Evolutionary conservation across 202 grass and related monocot genomes (phyloP).

Genomic region (Tripidium arundinaceum): DNA sequence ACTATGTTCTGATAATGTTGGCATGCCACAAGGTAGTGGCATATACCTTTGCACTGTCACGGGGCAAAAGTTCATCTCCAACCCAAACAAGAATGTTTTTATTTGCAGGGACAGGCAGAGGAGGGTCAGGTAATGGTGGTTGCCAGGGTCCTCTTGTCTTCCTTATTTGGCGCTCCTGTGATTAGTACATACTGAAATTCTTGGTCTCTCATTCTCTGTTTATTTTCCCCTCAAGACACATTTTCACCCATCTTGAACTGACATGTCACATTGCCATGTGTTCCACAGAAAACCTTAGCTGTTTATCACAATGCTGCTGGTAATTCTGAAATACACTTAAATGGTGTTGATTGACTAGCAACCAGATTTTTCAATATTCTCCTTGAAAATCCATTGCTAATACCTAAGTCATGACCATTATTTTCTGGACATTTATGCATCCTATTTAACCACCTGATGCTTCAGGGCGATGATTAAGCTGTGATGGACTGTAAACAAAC

Average conservation of each 20-base stretch:
- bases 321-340: not conserved
- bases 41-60: conserved; percentile 93
- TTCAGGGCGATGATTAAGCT: not conserved
- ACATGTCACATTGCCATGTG: not conserved
- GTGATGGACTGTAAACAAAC: not conserved
- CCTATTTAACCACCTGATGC: not conserved
- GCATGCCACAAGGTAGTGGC: conserved; percentile 9
- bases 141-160: conserved; percentile 18
- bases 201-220: not conserved
- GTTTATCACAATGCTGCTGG: not conserved
- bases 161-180: not conserved
- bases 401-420: not conserved
- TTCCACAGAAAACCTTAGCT: not conserved
- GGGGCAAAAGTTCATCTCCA: conserved; percentile 78
- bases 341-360: not conserved
- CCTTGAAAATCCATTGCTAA: not conserved
- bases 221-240: not conserved
- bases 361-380: not conserved
- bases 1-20: not conserved
- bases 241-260: not conserved
- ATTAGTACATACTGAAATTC: not conserved
- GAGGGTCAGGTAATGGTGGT: conserved; percentile 53
- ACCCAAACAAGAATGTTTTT: conserved; percentile 95
- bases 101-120: conserved; percentile 86
- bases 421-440: not conserved